Evolutionary conservation across 331 rosid genomes (phyloP), one percentile per base, ranked within the genome.

Genomic region (Acacia pycnantha): DNA sequence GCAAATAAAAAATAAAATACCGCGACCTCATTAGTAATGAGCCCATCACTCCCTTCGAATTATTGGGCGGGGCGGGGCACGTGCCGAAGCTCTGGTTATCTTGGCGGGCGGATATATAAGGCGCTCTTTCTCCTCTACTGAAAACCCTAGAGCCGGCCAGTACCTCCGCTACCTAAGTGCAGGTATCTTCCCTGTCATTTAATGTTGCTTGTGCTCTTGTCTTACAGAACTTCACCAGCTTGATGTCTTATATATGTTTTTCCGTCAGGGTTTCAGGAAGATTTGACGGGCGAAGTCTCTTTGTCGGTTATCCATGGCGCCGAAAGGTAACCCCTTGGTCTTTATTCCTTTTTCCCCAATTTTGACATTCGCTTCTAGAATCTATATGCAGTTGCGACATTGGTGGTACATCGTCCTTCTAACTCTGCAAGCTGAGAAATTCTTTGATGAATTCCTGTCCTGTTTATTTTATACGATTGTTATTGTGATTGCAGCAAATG

Each of bases 291-390:
- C 67, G 5, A 76, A 77, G 54, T 82, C 76, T 82, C 75, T 37
- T 65, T 29, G 13, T 62, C 87, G 11, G 56, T 73, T 16, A 67
- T 33, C 77, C 74, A 92, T 92, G 97, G 92, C 94, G 80, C 95
- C 89, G 41, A 89, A 91, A 84, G 95, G 97, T 92, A 87, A 46
- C 76, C 27, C 12, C 43, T 53, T 56, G n/a, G 7, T 47, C 29
- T 11, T 48, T 29, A 22, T 1, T 15, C 1, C 37, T 16, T 33
- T 18, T 14, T 8, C 80, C 54, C n/a, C 24, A 19, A 47, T 8
- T 64, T 31, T 51, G 16, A 4, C 56, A n/a, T 51, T 50, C 5
- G 24, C 37, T 58, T 21, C 31, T 13, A 19, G 43, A 44, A 67
- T 19, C 40, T 67, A 11, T 16, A 5, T 54, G 11, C 15, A 5